Evolutionary conservation across 306 rosid species (phyloP).

Genomic region (Boehmeria nivea): DNA sequence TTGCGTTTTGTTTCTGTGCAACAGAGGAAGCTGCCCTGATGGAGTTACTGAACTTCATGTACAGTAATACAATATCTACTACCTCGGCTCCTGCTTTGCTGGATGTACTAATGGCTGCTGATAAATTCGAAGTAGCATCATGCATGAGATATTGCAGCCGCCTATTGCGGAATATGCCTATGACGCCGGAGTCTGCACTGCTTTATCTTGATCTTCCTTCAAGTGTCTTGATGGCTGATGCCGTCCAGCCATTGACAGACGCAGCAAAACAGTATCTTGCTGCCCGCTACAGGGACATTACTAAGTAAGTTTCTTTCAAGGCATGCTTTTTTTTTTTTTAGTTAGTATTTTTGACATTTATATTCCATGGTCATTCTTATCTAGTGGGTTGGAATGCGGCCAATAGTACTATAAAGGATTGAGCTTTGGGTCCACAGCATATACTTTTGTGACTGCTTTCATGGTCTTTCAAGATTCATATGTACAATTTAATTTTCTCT

Average conservation of each 20-base stretch:
- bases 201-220: constrained; percentile 92
- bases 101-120: constrained; percentile 97
- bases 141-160: constrained; percentile 93
- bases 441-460: too few species aligned
- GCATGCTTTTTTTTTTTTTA: too few species aligned
- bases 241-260: constrained; percentile 91
- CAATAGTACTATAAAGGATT: too few species aligned
- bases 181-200: constrained; percentile 97
- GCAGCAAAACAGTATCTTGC: constrained; percentile 94
- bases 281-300: constrained; percentile 74
- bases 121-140: constrained; percentile 95
- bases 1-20: constrained; percentile 19
- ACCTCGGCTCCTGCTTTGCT: constrained; percentile 74
- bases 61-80: constrained; percentile 56
- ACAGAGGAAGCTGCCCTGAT: constrained; percentile 96
- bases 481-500: too few species aligned
- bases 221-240: constrained; percentile 91
- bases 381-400: too few species aligned
- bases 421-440: too few species aligned
- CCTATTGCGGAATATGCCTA: constrained; percentile 56
- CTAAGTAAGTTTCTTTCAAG: constrained; percentile 66
- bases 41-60: constrained; percentile 97
- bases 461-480: too few species aligned
- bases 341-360: too few species aligned
- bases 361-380: too few species aligned